Conservation (phyloP, 345 rosid species). For the Nephelium lappaceum region DNA sequence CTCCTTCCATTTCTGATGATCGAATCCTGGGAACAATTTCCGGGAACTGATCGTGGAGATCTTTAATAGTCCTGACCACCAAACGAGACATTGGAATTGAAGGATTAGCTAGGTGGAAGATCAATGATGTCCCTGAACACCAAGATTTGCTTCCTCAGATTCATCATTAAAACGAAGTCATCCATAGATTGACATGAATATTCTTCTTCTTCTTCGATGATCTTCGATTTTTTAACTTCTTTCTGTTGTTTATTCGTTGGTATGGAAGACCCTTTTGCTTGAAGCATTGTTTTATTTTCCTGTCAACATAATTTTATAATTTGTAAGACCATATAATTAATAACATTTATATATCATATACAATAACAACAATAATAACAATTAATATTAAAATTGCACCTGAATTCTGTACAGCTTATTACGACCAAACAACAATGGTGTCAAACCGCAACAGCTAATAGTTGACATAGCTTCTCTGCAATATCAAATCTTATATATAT, state of each 20-base stretch:
- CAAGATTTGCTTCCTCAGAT: conserved; percentile 65
- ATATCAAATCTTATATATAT: conserved; percentile 27
- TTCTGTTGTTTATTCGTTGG: conserved; percentile 35
- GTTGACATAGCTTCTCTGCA: conserved; percentile 36
- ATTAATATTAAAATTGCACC: conserved; percentile 28
- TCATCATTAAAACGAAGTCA: conserved; percentile 54
- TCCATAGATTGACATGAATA: conserved; percentile 41
- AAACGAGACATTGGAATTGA: conserved; percentile 48
- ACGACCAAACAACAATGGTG: conserved; percentile 47
- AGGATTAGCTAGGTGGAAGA: conserved; percentile 51
- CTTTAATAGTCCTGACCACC: conserved; percentile 62
- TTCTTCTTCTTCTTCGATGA: background rate
- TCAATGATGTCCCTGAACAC: conserved; percentile 72
- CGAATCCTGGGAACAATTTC: conserved; percentile 49
- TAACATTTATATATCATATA: background rate
- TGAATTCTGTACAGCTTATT: conserved; percentile 40
- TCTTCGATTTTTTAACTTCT: conserved; percentile 35
- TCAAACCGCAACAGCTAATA: conserved; percentile 42
- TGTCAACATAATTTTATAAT: background rate
- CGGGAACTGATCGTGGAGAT: conserved; percentile 65
- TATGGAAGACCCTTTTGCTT: conserved; percentile 36
- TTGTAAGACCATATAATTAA: background rate
- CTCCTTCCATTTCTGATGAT: conserved; percentile 45
- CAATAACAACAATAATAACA: background rate
- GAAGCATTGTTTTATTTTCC: conserved; percentile 9